Base-by-base conservation (phyloP, 768 basidiomycete species). In the Lentinula lateritia region DNA sequence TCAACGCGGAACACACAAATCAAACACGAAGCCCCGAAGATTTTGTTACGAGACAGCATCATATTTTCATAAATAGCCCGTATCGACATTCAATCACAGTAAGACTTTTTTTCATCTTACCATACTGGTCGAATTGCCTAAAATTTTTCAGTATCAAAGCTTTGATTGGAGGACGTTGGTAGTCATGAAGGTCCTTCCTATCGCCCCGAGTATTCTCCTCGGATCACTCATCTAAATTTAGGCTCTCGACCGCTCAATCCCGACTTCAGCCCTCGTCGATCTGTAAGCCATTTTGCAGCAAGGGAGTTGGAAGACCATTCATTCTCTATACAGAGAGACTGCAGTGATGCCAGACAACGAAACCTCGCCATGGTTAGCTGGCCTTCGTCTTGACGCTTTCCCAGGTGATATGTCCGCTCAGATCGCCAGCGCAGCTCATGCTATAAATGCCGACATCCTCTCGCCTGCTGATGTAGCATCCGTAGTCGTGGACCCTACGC, bases 121-220 rank as follows among this genome's bases (percentile, higher is more conserved):
- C 16, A 45, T 23, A 56, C 34, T 60, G 8, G 46, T 55, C 28
- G 36, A 42, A 3, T 32, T 34, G 46, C 32, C 41, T 35, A 42
- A 5, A 8, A 3, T 50, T 58, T 50, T 23, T 6, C 65, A 91
- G 89, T 90, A 83, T 65, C 89, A 93, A 75, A 89, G 88, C 66
- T 91, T 92, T 66, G 87, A 91, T 69, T 93, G 92, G 91, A 78
- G 90, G 66, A 86, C 89, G 13, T 70, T 93, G 13, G 70, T 89
- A 53, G 79, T 74, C 23, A 91, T 92, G 87, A 89, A 88, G 80
- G 85, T 81, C 64, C n/a, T 65, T 61, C 3, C 20, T 32, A 32
- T 39, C n/a, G 50, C 28, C 28, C 28, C 28, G 28, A 28, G 28
- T 62, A 54, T 35, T n/a, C 28, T 41, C 13, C 6, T 38, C 34